Base-by-base conservation (phyloP, 192 early-diverging fungal species). In the Podila minutissima region DNA sequence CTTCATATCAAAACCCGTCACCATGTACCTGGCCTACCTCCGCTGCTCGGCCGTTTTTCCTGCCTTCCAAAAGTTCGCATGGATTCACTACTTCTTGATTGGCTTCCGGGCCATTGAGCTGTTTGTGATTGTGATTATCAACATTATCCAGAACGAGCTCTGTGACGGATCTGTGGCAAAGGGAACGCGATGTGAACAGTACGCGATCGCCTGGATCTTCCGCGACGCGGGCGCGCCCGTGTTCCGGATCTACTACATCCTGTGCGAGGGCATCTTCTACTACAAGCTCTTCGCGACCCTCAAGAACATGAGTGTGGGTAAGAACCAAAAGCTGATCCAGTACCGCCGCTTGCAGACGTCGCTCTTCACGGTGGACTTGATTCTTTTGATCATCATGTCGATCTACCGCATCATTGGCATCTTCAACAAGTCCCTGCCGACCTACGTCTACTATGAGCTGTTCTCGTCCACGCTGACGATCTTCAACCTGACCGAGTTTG, bases 21-120 rank as follows among this genome's bases (percentile, higher is more conserved):
- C 67, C 12, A 77, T 84, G 75, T 84, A 84, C 46, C 37, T 84
- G 64, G 83, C 83, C 26, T 84, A 84, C 58, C 58, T 83, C 13
- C 69, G 82, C 0, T 83, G 82, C 26, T 72, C 73, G 3, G 69
- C 82, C 22, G 82, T 75, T 0, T 83, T 59, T 22, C 69, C 73
- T 8, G n/a, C 61, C 15, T 83, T 75, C 50, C 24, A 31, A 38
- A 83, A 75, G 29, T 15, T 67, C 19, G 29, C 50, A 22, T 75
- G 74, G 72, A 51, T 83, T 6, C 82, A 83, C 46, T 71, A 48
- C 22, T 64, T 65, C 50, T 20, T 83, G 29, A 72, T 83, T 17
- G 70, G 31, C n/a, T 67, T 69, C 37, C 74, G 82, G 6, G 82
- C 74, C 0, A 32, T 72, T 1, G 73, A 83, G 29, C 48, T 83